Evolutionary conservation across 2,329 filamentous ascomycete species (phyloP).

Genomic region (Epichloe sylvatica): DNA sequence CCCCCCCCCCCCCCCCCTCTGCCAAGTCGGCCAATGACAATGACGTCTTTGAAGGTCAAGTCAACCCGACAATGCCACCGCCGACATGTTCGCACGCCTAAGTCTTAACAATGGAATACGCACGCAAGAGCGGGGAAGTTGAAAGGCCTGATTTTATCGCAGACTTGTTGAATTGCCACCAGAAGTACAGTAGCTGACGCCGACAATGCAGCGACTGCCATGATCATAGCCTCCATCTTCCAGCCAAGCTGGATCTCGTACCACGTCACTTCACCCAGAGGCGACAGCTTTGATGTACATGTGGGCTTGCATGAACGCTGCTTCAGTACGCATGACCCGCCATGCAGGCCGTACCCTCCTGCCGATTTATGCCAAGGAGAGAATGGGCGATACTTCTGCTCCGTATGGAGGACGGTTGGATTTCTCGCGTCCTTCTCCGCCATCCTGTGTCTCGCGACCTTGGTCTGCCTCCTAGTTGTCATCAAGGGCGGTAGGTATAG

Average conservation of each 20-base stretch:
- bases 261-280: conserved; percentile 34
- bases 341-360: conserved; percentile 35
- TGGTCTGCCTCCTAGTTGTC: conserved; percentile 69
- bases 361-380: conserved; percentile 21
- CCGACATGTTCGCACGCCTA: neutral
- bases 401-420: conserved; percentile 76
- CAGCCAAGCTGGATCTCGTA: conserved; percentile 61
- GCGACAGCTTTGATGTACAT: conserved; percentile 37
- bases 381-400: conserved; percentile 64
- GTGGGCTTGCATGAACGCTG: conserved; percentile 76
- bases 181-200: conserved; percentile 16
- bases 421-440: conserved; percentile 78
- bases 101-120: no score
- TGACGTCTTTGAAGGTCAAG: conserved; percentile 11
- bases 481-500: conserved; percentile 66
- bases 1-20: no score
- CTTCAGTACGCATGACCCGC: conserved; percentile 49
- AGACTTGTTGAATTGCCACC: neutral
- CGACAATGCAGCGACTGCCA: conserved; percentile 42
- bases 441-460: conserved; percentile 64
- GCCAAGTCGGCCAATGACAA: conserved; percentile 5
- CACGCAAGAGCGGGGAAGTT: no score
- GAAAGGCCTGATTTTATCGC: neutral
- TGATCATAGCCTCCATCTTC: conserved; percentile 56
- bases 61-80: neutral